A percentile compares a stretch with the other conserved stretches of the same genome.
Evolutionary conservation across 202 grass and related monocot genomes (phyloP).

Genomic region (Digitaria exilis): DNA sequence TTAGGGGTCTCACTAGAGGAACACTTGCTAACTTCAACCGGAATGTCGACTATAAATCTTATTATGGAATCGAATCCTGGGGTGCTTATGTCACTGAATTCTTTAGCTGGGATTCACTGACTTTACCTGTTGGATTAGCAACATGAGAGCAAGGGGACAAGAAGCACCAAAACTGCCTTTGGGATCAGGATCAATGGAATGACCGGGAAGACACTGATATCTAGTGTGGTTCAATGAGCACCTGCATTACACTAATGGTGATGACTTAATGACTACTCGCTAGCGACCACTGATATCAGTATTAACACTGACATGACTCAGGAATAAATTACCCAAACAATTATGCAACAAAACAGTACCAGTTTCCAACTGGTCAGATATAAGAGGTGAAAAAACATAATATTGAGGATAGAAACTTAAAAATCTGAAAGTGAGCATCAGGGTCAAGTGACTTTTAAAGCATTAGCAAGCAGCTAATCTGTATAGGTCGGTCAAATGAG

Average conservation of each 20-base stretch:
- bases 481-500: conserved; percentile 17
- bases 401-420: background rate
- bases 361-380: background rate
- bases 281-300: background rate
- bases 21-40: background rate
- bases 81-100: conserved; percentile 37
- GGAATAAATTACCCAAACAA: background rate
- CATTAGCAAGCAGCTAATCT: conserved; percentile 50
- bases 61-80: conserved; percentile 47
- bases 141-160: conserved; percentile 39
- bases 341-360: background rate
- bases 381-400: background rate
- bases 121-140: conserved; percentile 56
- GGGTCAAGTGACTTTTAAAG: conserved; percentile 5
- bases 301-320: background rate
- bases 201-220: conserved; percentile 36
- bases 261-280: background rate
- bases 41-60: conserved; percentile 31
- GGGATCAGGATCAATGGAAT: conserved; percentile 31
- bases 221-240: conserved; percentile 33
- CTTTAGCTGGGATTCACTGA: conserved; percentile 53
- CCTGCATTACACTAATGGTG: conserved; percentile 17
- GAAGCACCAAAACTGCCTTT: conserved; percentile 46
- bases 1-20: conserved; percentile 17
- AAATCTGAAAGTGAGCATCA: background rate